Base-by-base conservation (phyloP, 1,284 basidiomycete species). In the Naganishia sp. region DNA sequence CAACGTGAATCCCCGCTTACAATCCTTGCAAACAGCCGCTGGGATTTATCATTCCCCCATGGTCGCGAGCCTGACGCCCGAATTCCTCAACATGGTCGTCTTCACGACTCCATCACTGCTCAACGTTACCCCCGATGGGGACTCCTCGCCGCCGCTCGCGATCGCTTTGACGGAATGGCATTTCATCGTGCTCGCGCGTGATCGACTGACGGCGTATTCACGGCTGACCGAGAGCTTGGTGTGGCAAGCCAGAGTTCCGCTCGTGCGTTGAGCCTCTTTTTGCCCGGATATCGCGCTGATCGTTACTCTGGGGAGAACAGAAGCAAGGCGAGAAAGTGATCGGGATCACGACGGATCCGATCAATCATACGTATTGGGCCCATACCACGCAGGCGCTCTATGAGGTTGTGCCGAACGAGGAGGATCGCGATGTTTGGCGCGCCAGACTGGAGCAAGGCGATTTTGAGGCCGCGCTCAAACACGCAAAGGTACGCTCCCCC, bases 341-440 rank as follows among this genome's bases (percentile, higher is more conserved):
- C n/a, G 59, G 59, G 28, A 52, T 61, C 25, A 85, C 87, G 5
- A 84, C 88, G 7, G 96, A 99, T 78, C 88, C 90, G 9, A 86
- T 91, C 5, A 87, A 90, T 9, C 87, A 86, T 75, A 98, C 95
- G 4, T 95, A 90, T 73, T 99, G 96, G 96, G 85, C 96, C 2
- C 96, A 90, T 77, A 94, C 95, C 0, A 87, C 92, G 71, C 85
- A 88, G 67, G 90, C 91, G 0, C 85, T 99, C 52, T 94, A 92
- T 73, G 96, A 99, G 75, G 81, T 99, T 21, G 86, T 90, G 16
- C 84, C 93, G 18, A 84, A 84, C 11, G 91, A 95, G 71, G 96
- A 99, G 81, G 90, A 90, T 73, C 86, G 94, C 3, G 90, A 98
- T 75, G 88, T 99, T 6, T 99, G 96, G 96, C 88, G 88, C 69